Conservation (phyloP, 129 eudicot species). For the Smallanthus sonchifolius region DNA sequence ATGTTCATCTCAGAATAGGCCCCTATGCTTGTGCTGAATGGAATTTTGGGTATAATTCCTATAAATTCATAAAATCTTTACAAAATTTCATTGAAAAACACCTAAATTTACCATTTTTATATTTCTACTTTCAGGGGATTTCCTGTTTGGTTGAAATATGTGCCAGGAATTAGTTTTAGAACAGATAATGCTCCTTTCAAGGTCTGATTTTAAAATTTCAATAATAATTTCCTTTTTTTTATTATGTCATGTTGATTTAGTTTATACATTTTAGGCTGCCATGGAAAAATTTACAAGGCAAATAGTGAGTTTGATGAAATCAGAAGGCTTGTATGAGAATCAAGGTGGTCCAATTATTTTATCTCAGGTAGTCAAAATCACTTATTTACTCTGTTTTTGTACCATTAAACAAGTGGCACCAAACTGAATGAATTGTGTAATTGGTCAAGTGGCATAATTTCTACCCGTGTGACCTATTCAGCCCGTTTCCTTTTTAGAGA, state of each 20-base stretch:
- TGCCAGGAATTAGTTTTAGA: constrained; percentile 93
- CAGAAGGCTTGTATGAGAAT: constrained; percentile 65
- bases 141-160: constrained; percentile 98
- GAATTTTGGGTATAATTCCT: constrained; percentile 84
- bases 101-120: constrained; percentile 11
- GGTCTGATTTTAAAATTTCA: constrained; percentile 38
- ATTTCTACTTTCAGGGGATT: constrained; percentile 66
- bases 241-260: background rate
- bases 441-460: background rate
- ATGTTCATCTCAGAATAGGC: constrained; percentile 94
- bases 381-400: background rate
- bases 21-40: constrained; percentile 99
- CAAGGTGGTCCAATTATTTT: constrained; percentile 98
- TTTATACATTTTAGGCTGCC: constrained; percentile 51
- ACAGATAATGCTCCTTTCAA: constrained; percentile 95
- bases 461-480: background rate
- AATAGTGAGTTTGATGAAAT: constrained; percentile 91
- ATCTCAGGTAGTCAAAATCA: constrained; percentile 70
- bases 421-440: background rate
- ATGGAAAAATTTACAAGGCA: constrained; percentile 89
- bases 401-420: background rate
- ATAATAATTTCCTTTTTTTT: background rate
- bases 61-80: background rate
- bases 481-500: background rate
- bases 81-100: background rate